phyloP scores from a whole-genome alignment of 108 stramenopile genomes.

The Pseudonitzschia delicatissima region DNA sequence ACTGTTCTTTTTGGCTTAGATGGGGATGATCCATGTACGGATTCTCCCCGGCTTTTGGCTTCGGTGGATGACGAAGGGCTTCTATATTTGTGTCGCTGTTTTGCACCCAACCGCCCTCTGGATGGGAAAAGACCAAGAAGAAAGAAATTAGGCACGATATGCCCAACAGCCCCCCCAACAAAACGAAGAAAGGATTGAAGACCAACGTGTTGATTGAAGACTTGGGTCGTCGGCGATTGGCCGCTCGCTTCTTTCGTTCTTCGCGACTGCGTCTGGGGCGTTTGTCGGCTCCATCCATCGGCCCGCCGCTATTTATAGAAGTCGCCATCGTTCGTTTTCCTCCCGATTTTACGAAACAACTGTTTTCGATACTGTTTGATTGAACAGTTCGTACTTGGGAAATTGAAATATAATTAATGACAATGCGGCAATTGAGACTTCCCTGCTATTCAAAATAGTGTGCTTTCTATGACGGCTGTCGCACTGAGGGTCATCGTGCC shows the following conservation, averaged over 20 bases:
- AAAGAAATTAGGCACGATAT: not conserved
- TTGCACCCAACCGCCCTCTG: not conserved
- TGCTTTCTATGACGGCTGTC: too few relatives aligned
- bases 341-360: too few relatives aligned
- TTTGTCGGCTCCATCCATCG: not conserved
- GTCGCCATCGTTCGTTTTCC: too few relatives aligned
- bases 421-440: too few relatives aligned
- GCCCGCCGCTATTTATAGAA: too few relatives aligned
- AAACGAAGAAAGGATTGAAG: conserved; percentile 14
- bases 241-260: conserved; percentile 7
- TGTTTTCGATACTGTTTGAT: too few relatives aligned
- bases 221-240: not conserved
- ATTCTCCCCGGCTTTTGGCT: not conserved
- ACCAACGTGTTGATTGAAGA: not conserved
- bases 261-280: conserved; percentile 2
- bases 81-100: too few relatives aligned
- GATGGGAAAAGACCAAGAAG: conserved; percentile 8
- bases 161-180: not conserved
- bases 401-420: too few relatives aligned
- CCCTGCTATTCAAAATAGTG: too few relatives aligned
- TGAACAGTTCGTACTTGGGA: too few relatives aligned
- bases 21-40: not conserved
- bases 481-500: too few relatives aligned
- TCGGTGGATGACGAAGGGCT: too few relatives aligned
- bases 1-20: not conserved